Conservation (phyloP, 768 basidiomycete species). For the Tulasnella sp. region DNA sequence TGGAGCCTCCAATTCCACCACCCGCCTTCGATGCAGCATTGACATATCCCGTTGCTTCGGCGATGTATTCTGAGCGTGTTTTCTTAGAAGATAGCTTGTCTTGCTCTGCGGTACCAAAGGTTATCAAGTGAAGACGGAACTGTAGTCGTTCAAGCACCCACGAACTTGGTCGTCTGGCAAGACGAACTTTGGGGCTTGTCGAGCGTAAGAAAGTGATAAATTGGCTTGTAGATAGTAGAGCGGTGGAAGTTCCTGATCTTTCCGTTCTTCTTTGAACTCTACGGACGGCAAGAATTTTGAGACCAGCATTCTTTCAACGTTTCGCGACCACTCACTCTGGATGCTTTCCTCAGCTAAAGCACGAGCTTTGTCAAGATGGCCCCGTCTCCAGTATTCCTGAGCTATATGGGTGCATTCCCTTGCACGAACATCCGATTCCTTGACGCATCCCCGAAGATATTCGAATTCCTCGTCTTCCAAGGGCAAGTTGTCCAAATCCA, state of each 20-base stretch:
- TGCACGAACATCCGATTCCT: conserved; percentile 18
- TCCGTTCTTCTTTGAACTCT: conserved; percentile 39
- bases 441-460: conserved; percentile 25
- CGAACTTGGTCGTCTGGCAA: conserved; percentile 45
- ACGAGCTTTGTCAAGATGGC: conserved; percentile 70
- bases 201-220: conserved; percentile 73
- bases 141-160: neutral
- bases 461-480: conserved; percentile 28
- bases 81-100: conserved; percentile 39
- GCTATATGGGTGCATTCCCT: conserved; percentile 57
- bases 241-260: conserved; percentile 52
- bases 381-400: conserved; percentile 82
- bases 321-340: conserved; percentile 36
- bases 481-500: conserved; percentile 39
- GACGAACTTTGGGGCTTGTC: conserved; percentile 77
- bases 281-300: conserved; percentile 45
- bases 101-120: conserved; percentile 33
- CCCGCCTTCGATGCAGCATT: conserved; percentile 62
- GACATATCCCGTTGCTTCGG: conserved; percentile 64
- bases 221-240: conserved; percentile 82
- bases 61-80: conserved; percentile 60
- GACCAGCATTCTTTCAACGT: conserved; percentile 45
- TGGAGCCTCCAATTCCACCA: conserved; percentile 52
- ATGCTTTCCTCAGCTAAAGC: conserved; percentile 60
- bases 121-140: neutral